A percentile compares a stretch with the other conserved stretches of the same genome.
These are phyloP conservation scores for Sergeia podlipaevii DNA, from an alignment of 208 protist species.

Conservation along the genomic window DNA sequence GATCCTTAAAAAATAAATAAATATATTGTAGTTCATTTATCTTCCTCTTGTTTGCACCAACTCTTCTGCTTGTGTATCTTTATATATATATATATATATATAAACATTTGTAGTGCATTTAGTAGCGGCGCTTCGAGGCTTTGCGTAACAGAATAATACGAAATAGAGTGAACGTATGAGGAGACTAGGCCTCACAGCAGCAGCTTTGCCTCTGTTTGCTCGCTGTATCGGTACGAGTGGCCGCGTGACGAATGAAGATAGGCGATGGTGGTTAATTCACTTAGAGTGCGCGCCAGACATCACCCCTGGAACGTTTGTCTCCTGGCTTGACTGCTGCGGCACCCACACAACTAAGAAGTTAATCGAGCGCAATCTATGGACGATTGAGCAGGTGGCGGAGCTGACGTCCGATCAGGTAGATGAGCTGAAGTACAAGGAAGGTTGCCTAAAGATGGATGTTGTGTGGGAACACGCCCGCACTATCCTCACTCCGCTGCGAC, in stretches of 20 bases:
- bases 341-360: conserved; percentile 89
- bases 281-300: conserved; percentile 84
- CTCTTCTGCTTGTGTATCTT: too few species aligned
- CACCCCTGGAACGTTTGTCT: conserved; percentile 77
- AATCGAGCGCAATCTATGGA: conserved; percentile 90
- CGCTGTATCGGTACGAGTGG: conserved; percentile 55
- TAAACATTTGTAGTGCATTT: too few species aligned
- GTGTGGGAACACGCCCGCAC: conserved; percentile 88
- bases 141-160: conserved; percentile 5
- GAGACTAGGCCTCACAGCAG: not conserved
- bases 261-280: conserved; percentile 87
- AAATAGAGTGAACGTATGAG: too few species aligned
- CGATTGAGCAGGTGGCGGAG: conserved; percentile 82
- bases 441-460: conserved; percentile 86
- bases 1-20: too few species aligned
- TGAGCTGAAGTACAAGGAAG: conserved; percentile 86
- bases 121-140: too few species aligned
- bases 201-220: not conserved
- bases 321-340: conserved; percentile 86
- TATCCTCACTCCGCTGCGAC: conserved; percentile 66
- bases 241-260: conserved; percentile 83
- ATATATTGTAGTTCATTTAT: too few species aligned
- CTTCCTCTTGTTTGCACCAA: too few species aligned
- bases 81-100: too few species aligned
- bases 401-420: conserved; percentile 84